These are phyloP conservation scores for Tylopilus felleus DNA, from an alignment of 768 basidiomycete genomes.

Conservation along the genomic window DNA sequence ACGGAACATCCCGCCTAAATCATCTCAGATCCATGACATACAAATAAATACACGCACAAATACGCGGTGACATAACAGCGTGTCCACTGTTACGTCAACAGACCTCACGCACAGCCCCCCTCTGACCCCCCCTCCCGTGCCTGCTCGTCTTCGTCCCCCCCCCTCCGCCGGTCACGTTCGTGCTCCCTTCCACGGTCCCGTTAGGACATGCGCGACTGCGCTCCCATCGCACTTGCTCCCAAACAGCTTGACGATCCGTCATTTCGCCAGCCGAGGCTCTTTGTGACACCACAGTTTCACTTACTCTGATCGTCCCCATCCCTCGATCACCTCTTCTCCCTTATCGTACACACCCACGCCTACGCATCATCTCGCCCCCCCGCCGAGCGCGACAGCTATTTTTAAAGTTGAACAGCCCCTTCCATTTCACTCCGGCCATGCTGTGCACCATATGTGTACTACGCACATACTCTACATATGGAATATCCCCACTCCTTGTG, in stretches of 20 bases:
- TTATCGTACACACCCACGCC: not conserved
- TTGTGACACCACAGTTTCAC: not conserved
- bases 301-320: not conserved
- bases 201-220: conserved; percentile 8
- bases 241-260: not conserved
- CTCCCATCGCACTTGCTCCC: conserved; percentile 3
- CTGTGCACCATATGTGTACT: conserved; percentile 3
- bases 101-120: conserved; percentile 30
- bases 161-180: conserved; percentile 13
- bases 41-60: conserved; percentile 19
- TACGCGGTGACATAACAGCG: conserved; percentile 28
- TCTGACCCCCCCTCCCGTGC: no score
- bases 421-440: conserved; percentile 3
- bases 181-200: not conserved
- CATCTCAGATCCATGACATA: conserved; percentile 28
- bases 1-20: conserved; percentile 32
- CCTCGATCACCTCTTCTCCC: not conserved
- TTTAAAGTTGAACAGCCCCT: conserved; percentile 10
- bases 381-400: conserved; percentile 4
- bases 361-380: not conserved
- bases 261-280: not conserved
- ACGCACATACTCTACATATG: conserved; percentile 13
- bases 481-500: not conserved
- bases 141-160: not conserved
- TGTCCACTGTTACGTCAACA: conserved; percentile 33